Conservation (phyloP, 306 rosid species). For the Fragaria nilgerrensis region DNA sequence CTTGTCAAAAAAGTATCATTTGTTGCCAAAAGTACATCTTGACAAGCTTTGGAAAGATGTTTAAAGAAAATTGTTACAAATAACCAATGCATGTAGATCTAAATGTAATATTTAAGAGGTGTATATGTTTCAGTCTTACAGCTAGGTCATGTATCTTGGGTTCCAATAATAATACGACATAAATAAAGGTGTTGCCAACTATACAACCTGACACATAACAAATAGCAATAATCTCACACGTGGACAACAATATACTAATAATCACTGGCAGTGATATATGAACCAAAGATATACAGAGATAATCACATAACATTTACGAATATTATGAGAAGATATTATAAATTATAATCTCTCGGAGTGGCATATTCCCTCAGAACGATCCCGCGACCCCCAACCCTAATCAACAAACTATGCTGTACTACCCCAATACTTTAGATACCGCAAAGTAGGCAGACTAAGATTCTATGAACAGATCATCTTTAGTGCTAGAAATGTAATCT, state of each 20-base stretch:
- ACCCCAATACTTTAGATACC: background rate
- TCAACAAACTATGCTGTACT: slow-evolving; percentile 4
- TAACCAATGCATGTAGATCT: background rate
- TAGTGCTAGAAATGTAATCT: slow-evolving; percentile 2
- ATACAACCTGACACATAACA: too few species aligned
- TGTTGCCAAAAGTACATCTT: background rate
- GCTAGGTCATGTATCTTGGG: background rate
- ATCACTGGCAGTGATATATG: background rate
- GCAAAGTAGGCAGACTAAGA: background rate
- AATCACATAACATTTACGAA: background rate
- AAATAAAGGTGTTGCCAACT: background rate
- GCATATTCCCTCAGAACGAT: background rate
- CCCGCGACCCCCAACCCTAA: slow-evolving; percentile 7
- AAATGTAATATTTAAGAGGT: background rate
- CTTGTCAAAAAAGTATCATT: background rate
- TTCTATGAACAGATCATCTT: background rate
- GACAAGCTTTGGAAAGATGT: background rate
- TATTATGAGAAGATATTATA: background rate
- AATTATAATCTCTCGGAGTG: background rate
- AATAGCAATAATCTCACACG: background rate
- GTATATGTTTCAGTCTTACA: background rate
- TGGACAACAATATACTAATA: background rate
- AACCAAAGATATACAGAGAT: background rate
- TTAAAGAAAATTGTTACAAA: background rate
- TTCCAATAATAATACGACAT: background rate